Percentiles rank a stretch among this genome's conserved stretches.
Evolutionary conservation across 768 basidiomycete genomes (phyloP).

Genomic region (Collybia sordida): DNA sequence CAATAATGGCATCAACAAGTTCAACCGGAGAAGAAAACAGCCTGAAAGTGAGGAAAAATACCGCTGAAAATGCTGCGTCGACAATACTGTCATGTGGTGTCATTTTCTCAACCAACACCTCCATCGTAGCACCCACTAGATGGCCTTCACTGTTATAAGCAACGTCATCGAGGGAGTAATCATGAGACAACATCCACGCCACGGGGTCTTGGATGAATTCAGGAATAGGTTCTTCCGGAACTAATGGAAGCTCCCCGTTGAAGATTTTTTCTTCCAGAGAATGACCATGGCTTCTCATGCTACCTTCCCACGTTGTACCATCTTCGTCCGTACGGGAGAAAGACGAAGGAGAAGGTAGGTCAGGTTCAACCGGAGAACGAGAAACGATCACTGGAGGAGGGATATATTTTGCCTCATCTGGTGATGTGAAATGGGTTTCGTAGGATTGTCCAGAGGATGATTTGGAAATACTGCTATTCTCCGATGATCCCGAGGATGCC

Average conservation of each 20-base stretch:
- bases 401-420: slow-evolving; percentile 40
- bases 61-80: slow-evolving; percentile 80
- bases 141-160: slow-evolving; percentile 88
- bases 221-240: slow-evolving; percentile 44
- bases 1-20: slow-evolving; percentile 74
- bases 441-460: slow-evolving; percentile 44
- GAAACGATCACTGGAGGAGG: slow-evolving; percentile 27
- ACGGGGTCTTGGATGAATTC: slow-evolving; percentile 41
- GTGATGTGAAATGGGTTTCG: slow-evolving; percentile 49
- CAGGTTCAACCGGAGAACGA: slow-evolving; percentile 35
- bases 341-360: slow-evolving; percentile 53
- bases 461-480: slow-evolving; percentile 49
- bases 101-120: slow-evolving; percentile 93
- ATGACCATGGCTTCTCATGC: slow-evolving; percentile 30
- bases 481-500: slow-evolving; percentile 45
- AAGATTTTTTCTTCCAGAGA: slow-evolving; percentile 54
- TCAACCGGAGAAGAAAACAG: slow-evolving; percentile 80
- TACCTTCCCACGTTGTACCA: slow-evolving; percentile 61
- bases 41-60: slow-evolving; percentile 96
- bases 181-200: slow-evolving; percentile 64
- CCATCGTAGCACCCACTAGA: slow-evolving; percentile 87
- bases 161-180: slow-evolving; percentile 82
- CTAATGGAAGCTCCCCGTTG: slow-evolving; percentile 49
- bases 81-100: slow-evolving; percentile 92
- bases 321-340: slow-evolving; percentile 51